Evolutionary conservation across 176 grass and related monocot genomes (phyloP).

Genomic region (Cenchrus americanus): DNA sequence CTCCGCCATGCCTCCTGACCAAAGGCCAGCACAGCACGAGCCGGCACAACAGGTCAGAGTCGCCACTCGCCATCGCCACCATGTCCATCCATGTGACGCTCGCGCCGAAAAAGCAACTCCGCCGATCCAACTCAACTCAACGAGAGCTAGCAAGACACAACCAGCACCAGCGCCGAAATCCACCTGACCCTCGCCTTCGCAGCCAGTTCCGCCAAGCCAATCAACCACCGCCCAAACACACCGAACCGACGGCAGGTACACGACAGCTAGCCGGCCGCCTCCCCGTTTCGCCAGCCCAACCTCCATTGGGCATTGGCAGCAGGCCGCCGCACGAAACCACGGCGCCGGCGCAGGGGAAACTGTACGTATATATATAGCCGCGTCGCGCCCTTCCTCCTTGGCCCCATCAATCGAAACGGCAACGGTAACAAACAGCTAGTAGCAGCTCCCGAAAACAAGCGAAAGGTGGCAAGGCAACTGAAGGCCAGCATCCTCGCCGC

Average conservation of each 20-base stretch:
- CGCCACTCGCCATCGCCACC: too few species aligned
- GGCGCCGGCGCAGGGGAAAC: neutral
- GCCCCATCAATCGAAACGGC: neutral
- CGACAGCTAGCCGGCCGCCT: slow-evolving; percentile 36
- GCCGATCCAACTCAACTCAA: neutral
- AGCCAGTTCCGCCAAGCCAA: neutral
- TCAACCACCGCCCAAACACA: neutral
- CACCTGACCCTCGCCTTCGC: neutral
- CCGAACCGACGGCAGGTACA: slow-evolving; percentile 10
- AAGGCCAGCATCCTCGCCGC: slow-evolving; percentile 52
- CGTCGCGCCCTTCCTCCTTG: neutral
- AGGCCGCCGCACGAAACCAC: neutral
- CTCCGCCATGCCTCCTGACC: too few species aligned
- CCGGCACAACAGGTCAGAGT: too few species aligned
- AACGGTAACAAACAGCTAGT: neutral
- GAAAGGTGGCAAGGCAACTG: slow-evolving; percentile 38
- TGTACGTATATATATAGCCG: neutral
- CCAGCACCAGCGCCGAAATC: neutral
- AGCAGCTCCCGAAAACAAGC: neutral
- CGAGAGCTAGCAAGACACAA: neutral
- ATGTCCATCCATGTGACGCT: too few species aligned
- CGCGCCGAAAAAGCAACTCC: neutral
- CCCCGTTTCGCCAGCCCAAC: neutral
- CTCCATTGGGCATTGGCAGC: neutral
- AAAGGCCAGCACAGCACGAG: too few species aligned